Evolutionary conservation across 768 basidiomycete species (phyloP).

Genomic region (Suillus ampliporus): DNA sequence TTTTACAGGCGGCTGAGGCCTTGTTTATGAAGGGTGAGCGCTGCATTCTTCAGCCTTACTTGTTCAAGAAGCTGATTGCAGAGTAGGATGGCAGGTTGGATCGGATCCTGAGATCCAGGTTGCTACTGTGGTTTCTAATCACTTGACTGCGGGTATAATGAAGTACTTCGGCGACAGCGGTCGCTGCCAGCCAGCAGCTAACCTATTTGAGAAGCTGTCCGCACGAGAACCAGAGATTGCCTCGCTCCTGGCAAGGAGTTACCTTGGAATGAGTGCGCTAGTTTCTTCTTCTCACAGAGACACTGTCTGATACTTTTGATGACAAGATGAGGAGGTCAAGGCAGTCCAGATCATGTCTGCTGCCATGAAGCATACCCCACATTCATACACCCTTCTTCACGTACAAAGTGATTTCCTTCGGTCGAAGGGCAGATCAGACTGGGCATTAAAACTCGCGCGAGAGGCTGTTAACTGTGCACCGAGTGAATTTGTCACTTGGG

Average conservation of each 20-base stretch:
- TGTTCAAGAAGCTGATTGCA: conserved; percentile 8
- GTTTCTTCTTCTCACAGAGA: background rate
- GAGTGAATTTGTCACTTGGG: conserved; percentile 99
- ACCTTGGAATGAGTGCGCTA: conserved; percentile 95
- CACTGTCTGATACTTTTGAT: background rate
- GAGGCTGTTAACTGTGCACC: conserved; percentile 99
- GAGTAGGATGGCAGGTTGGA: conserved; percentile 94
- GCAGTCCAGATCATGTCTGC: conserved; percentile 91
- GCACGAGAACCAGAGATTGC: conserved; percentile 91
- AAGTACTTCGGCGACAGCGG: conserved; percentile 97
- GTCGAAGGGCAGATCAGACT: conserved; percentile 81
- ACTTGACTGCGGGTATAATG: conserved; percentile 91
- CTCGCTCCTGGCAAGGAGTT: conserved; percentile 84
- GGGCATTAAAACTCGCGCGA: conserved; percentile 90
- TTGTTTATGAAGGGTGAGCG: conserved; percentile 81
- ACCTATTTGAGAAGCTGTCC: conserved; percentile 90
- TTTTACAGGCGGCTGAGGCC: conserved; percentile 88
- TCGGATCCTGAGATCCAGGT: conserved; percentile 99
- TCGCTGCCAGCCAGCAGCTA: conserved; percentile 85
- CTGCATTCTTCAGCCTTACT: background rate
- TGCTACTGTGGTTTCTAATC: conserved; percentile 95
- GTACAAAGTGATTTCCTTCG: conserved; percentile 94
- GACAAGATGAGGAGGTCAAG: conserved; percentile 94
- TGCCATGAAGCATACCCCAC: conserved; percentile 84
- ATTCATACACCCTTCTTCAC: conserved; percentile 93